Conservation (phyloP, 139 green algal species). For the Chlorella sorokiniana region DNA sequence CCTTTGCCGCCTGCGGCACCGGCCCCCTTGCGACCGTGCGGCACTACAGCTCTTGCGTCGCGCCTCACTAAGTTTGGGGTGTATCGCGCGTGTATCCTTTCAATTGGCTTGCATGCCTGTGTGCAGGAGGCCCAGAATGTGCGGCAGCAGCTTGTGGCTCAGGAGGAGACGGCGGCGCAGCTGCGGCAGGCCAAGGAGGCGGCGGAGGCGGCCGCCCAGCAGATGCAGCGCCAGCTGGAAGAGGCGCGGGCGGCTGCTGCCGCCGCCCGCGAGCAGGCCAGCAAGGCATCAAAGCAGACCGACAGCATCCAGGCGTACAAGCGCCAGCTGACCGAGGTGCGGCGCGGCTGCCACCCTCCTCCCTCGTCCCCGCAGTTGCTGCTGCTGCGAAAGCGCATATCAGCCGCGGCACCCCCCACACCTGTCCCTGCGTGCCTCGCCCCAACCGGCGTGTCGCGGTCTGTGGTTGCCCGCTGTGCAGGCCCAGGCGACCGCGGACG, state of each 20-base stretch:
- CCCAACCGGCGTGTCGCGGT: not conserved
- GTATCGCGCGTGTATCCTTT: not conserved
- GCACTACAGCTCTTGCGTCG: not conserved
- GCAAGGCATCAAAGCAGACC: not conserved
- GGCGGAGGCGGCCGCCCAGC: not conserved
- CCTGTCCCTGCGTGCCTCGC: not conserved
- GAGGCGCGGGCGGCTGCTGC: not conserved
- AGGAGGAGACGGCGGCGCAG: not conserved
- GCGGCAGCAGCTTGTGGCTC: constrained; percentile 13
- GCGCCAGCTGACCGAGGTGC: constrained; percentile 13
- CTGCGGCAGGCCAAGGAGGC: constrained; percentile 11
- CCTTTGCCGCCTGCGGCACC: not conserved
- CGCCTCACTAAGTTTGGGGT: not conserved
- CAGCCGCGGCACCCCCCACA: not conserved
- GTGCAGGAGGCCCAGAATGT: not conserved
- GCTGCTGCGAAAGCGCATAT: not conserved
- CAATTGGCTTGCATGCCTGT: not conserved
- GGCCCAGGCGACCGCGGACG: not conserved
- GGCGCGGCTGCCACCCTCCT: not conserved
- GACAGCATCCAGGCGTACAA: constrained; percentile 12
- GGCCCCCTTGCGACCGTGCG: not conserved
- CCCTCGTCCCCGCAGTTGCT: not conserved
- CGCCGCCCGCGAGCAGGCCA: not conserved
- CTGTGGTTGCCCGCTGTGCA: not conserved
- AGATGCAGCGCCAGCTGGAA: not conserved